These are phyloP conservation scores for Cadophora malorum DNA, from an alignment of 2,329 filamentous ascomycete species.

Conservation along the genomic window DNA sequence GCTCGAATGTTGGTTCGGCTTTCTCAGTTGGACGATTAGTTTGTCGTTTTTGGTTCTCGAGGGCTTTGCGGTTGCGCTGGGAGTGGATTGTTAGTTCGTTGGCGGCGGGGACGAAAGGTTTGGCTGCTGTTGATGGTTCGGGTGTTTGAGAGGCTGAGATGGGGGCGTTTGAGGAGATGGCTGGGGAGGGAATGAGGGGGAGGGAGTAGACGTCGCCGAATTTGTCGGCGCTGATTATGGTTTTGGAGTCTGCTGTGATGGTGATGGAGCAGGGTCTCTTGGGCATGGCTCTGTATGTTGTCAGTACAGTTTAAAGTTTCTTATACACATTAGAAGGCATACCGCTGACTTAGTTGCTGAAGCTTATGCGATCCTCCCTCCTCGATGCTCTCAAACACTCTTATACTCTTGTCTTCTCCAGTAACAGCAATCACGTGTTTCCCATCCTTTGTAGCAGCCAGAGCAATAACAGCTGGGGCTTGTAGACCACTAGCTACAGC, in stretches of 20 bases:
- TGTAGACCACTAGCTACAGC: constrained; percentile 49
- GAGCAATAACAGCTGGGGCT: constrained; percentile 69
- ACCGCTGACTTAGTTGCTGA: constrained; percentile 75
- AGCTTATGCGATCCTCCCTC: constrained; percentile 56
- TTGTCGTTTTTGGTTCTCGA: constrained; percentile 62
- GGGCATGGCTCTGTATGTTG: constrained; percentile 68
- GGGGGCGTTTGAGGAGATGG: constrained; percentile 26
- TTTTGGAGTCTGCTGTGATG: constrained; percentile 69
- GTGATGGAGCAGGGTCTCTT: constrained; percentile 84
- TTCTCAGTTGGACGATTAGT: constrained; percentile 44
- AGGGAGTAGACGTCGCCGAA: constrained; percentile 95
- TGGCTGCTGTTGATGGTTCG: constrained; percentile 34
- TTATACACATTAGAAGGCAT: constrained; percentile 36
- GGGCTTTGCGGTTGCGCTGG: constrained; percentile 64
- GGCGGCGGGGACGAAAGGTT: constrained; percentile 56
- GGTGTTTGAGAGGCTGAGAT: constrained; percentile 29
- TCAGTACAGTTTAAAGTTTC: constrained; percentile 4
- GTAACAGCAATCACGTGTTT: constrained; percentile 79
- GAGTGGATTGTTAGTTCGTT: constrained; percentile 69
- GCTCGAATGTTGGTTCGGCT: constrained; percentile 65
- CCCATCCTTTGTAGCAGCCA: constrained; percentile 68
- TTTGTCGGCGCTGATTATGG: constrained; percentile 87
- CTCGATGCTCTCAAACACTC: constrained; percentile 74
- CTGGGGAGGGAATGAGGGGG: constrained; percentile 63
- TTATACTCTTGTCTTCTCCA: constrained; percentile 89